These are phyloP conservation scores for Cladophialophora carrionii DNA, from an alignment of 2,329 filamentous ascomycete species.

Conservation along the genomic window DNA sequence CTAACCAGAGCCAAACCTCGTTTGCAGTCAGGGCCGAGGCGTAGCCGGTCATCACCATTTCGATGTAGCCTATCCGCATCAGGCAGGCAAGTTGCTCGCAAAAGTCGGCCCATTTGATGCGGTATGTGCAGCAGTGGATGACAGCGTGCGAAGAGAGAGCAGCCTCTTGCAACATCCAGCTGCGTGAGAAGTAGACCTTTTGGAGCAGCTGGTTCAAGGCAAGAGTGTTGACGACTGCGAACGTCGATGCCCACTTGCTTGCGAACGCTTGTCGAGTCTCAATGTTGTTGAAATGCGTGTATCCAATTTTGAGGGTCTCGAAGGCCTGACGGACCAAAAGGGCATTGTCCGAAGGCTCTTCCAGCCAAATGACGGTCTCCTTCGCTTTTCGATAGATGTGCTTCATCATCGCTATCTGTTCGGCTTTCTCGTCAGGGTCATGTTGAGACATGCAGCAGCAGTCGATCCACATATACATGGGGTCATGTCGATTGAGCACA, in stretches of 20 bases:
- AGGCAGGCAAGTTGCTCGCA: slow-evolving; percentile 1
- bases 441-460: not conserved
- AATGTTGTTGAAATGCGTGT: slow-evolving; percentile 7
- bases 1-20: not conserved
- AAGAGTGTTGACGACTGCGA: not conserved
- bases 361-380: slow-evolving; percentile 4
- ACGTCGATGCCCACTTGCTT: slow-evolving; percentile 6
- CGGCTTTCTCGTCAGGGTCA: not conserved
- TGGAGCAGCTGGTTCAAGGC: not conserved
- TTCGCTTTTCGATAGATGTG: slow-evolving; percentile 6
- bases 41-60: not conserved
- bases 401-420: slow-evolving; percentile 6
- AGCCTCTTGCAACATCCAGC: slow-evolving; percentile 3
- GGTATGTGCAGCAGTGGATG: slow-evolving; percentile 2
- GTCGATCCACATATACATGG: not conserved
- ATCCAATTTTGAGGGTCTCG: not conserved
- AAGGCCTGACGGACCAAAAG: not conserved
- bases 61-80: slow-evolving; percentile 2
- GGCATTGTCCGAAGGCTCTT: not conserved
- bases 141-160: slow-evolving; percentile 1
- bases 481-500: not conserved
- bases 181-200: slow-evolving; percentile 4
- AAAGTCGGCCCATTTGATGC: slow-evolving; percentile 8
- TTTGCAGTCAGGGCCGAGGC: not conserved
- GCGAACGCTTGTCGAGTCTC: not conserved